phyloP scores from a whole-genome alignment of 2,329 filamentous ascomycete species.

The Eutypella sp. region DNA sequence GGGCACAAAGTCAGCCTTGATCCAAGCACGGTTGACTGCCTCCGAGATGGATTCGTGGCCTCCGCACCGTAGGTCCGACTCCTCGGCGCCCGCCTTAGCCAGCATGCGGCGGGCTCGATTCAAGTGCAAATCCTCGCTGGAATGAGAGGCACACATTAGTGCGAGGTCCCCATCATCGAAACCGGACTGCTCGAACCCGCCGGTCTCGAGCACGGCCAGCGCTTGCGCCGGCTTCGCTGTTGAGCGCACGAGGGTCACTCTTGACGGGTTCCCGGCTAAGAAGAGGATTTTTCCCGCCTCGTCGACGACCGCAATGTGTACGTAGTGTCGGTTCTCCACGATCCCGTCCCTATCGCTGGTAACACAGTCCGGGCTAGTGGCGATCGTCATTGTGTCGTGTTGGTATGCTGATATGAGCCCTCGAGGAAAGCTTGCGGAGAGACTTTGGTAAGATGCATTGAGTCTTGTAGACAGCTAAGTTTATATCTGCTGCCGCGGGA shows the following conservation, averaged over 20 bases:
- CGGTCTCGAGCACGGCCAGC: slow-evolving; percentile 38
- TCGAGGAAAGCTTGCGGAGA: no score
- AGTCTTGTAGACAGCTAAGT: no score
- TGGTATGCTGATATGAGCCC: neutral
- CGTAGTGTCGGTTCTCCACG: slow-evolving; percentile 37
- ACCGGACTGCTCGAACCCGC: slow-evolving; percentile 28
- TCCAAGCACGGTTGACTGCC: slow-evolving; percentile 33
- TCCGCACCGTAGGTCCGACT: slow-evolving; percentile 37
- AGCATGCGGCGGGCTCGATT: slow-evolving; percentile 34
- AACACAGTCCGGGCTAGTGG: slow-evolving; percentile 22
- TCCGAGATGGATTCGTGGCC: slow-evolving; percentile 34
- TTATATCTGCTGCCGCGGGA: no score
- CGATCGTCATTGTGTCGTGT: neutral
- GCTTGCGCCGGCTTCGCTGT: slow-evolving; percentile 42
- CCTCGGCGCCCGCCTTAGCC: slow-evolving; percentile 24
- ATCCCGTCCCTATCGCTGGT: slow-evolving; percentile 33
- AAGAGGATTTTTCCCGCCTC: slow-evolving; percentile 32
- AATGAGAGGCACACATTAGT: slow-evolving; percentile 44
- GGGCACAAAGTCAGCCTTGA: slow-evolving; percentile 31
- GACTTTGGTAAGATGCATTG: no score
- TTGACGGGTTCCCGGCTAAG: slow-evolving; percentile 33
- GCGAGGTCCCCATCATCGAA: slow-evolving; percentile 39
- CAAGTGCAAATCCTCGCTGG: slow-evolving; percentile 36
- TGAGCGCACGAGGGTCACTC: slow-evolving; percentile 39
- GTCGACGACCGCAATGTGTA: slow-evolving; percentile 39